phyloP scores from a whole-genome alignment of 2,329 filamentous ascomycete genomes.

The Talaromyces sp. region DNA sequence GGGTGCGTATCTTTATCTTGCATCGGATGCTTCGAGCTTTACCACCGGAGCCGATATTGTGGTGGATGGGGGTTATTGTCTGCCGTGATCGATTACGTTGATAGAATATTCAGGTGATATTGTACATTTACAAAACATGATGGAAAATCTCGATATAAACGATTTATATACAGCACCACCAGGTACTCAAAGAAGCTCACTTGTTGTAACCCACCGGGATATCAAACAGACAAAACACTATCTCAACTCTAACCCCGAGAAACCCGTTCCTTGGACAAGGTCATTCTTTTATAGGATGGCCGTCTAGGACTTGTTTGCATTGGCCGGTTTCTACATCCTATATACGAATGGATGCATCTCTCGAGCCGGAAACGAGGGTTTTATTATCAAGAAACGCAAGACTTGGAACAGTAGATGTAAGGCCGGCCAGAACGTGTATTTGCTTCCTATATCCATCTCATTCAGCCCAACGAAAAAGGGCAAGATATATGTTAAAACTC shows the following conservation, averaged over 20 bases:
- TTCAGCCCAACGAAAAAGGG: neutral
- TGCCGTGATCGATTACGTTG: neutral
- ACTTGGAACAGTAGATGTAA: neutral
- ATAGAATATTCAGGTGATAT: too few species aligned
- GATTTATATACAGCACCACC: too few species aligned
- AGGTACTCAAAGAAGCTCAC: too few species aligned
- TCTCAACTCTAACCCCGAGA: too few species aligned
- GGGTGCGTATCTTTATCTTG: conserved; percentile 45
- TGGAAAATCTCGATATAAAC: too few species aligned
- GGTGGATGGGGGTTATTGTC: conserved; percentile 43
- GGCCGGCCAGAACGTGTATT: neutral
- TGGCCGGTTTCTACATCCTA: neutral
- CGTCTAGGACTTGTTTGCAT: neutral
- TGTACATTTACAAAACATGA: too few species aligned
- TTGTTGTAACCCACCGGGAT: too few species aligned
- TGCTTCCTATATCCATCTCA: neutral
- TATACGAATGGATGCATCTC: neutral
- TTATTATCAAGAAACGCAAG: neutral
- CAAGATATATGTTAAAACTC: neutral
- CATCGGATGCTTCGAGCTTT: conserved; percentile 43
- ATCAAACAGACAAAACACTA: too few species aligned
- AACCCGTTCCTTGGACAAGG: too few species aligned
- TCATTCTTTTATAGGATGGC: neutral
- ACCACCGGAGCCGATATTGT: conserved; percentile 47
- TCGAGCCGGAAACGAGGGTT: neutral